A percentile compares a stretch with the other conserved stretches of the same genome.
phyloP scores from a whole-genome alignment of 2,329 filamentous ascomycete genomes.

The Ascocoryne sarcoides region DNA sequence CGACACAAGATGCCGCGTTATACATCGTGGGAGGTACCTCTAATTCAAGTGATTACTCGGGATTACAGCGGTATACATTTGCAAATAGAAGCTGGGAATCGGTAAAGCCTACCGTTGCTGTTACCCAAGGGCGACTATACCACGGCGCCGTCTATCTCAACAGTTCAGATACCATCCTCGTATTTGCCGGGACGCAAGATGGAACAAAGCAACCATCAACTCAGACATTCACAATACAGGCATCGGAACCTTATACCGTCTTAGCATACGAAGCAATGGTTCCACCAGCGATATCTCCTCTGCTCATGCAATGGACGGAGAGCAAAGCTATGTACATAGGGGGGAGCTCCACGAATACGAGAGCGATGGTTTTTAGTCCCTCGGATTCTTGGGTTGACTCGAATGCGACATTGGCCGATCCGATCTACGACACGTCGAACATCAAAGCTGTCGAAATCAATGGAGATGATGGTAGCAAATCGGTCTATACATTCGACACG shows the following conservation, averaged over 20 bases:
- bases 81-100: slow-evolving; percentile 48
- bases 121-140: slow-evolving; percentile 53
- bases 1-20: slow-evolving; percentile 52
- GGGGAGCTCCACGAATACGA: slow-evolving; percentile 55
- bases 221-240: slow-evolving; percentile 66
- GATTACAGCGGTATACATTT: slow-evolving; percentile 64
- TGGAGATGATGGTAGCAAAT: slow-evolving; percentile 68
- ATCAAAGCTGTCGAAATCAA: slow-evolving; percentile 58
- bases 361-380: slow-evolving; percentile 65
- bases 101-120: slow-evolving; percentile 33
- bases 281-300: slow-evolving; percentile 57
- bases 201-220: slow-evolving; percentile 50
- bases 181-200: slow-evolving; percentile 70
- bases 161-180: slow-evolving; percentile 59
- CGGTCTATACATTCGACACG: slow-evolving; percentile 72
- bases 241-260: slow-evolving; percentile 55
- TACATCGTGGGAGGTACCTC: slow-evolving; percentile 74
- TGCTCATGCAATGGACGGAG: slow-evolving; percentile 66
- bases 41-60: slow-evolving; percentile 49
- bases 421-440: slow-evolving; percentile 49
- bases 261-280: slow-evolving; percentile 48
- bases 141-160: slow-evolving; percentile 72
- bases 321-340: slow-evolving; percentile 67
- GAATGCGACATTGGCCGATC: slow-evolving; percentile 51
- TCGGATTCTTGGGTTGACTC: slow-evolving; percentile 58